phyloP scores from a whole-genome alignment of 495 filamentous ascomycete species.

The Penicillium lagena region DNA sequence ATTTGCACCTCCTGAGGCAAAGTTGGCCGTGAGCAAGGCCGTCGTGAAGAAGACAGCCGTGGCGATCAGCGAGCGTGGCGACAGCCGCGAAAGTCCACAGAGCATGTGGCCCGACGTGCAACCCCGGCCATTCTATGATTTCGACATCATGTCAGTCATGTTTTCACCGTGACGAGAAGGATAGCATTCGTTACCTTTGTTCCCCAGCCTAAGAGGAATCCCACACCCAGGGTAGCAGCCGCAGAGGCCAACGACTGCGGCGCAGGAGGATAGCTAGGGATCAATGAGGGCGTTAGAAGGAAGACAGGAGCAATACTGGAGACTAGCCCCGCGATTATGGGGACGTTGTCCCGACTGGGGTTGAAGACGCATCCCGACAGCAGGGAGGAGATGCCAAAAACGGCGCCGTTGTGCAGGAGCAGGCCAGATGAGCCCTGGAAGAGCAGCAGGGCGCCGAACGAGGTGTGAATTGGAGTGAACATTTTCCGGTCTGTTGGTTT shows the following conservation, averaged over 20 bases:
- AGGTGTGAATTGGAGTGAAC: conserved; percentile 54
- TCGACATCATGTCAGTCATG: conserved; percentile 1
- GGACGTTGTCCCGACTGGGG: conserved; percentile 34
- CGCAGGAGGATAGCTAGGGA: conserved; percentile 33
- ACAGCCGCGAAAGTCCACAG: conserved; percentile 48
- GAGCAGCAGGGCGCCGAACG: conserved; percentile 48
- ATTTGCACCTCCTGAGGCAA: conserved; percentile 18
- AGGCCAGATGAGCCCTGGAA: conserved; percentile 47
- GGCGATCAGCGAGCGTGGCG: conserved; percentile 44
- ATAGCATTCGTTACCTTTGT: conserved; percentile 38
- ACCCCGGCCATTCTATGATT: conserved; percentile 39
- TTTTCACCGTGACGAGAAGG: background rate
- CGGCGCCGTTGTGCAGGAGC: conserved; percentile 46
- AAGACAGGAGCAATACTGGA: conserved; percentile 36
- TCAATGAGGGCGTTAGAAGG: conserved; percentile 33
- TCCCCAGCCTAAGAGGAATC: conserved; percentile 47
- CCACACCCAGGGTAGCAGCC: conserved; percentile 34
- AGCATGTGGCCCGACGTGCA: conserved; percentile 60
- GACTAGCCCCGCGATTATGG: conserved; percentile 43
- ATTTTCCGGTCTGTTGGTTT: conserved; percentile 23
- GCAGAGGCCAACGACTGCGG: conserved; percentile 24
- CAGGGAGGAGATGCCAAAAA: conserved; percentile 50
- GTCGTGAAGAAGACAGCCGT: conserved; percentile 49
- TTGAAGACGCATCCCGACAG: conserved; percentile 32
- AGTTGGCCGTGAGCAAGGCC: conserved; percentile 43